Base-by-base conservation (phyloP, 202 grass and related monocot species). In the Tripidium arundinaceum region DNA sequence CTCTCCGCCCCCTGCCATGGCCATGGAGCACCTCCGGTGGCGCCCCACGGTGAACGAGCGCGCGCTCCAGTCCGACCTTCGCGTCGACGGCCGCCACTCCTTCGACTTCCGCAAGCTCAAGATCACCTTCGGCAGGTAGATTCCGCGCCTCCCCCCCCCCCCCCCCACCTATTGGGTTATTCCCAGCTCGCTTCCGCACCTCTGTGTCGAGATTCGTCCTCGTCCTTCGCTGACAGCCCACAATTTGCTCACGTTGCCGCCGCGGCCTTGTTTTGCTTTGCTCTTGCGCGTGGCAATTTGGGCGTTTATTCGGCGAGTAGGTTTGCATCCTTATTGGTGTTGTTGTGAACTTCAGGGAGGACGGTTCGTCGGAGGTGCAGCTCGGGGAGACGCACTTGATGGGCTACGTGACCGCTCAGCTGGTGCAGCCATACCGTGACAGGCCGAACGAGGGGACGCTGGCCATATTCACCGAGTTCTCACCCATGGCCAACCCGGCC, bases 311-410 rank as follows among this genome's bases (percentile, higher is more conserved):
- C 0, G 11, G 19, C 42, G 24, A 33, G 26, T 13, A 42, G 39
- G 26, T 5, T 78, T 46, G 11, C 31, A 27, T 68, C 18, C 24
- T 24, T 81, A 61, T 16, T 58, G 41, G 34, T 37, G 33, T 11
- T 61, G 22, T 40, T 70, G 45, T 33, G 25, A 22, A 61, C 29
- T 64, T 26, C 73, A 98, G 96, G 65, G 90, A 98, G 86, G 90
- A 95, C 58, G 96, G 96, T 26, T 91, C 88, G 9, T 85, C 90
- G 7, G 90, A 95, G 83, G 92, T 98, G 66, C 80, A 90, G 83
- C 92, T 98, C n/a, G 96, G 92, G 5, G 90, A 98, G 77, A 98
- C 96, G 55, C 88, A 87, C 47, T 90, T 98, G 59, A 89, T 98
- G 86, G 84, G 82, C 21, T 93, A 91, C 75, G 92, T 88, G 54